Conservation (phyloP, 106 monocot genomes). For the Cymbidium sinense region DNA sequence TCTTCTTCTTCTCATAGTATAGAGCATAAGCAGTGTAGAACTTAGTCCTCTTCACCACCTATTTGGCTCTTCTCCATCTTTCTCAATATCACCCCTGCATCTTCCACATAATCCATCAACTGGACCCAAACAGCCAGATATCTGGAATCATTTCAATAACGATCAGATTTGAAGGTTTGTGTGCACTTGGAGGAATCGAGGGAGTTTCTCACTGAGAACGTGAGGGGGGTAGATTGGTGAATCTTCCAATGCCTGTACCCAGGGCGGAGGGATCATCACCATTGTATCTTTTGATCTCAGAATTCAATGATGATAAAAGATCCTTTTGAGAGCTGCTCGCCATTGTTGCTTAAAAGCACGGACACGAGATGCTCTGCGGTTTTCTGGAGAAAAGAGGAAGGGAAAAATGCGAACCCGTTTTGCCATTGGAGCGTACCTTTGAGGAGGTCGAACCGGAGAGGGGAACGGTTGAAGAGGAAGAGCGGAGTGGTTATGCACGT, state of each 20-base stretch:
- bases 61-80: constrained; percentile 85
- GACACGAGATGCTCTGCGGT: background rate
- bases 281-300: constrained; percentile 64
- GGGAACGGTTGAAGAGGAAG: too few relatives aligned
- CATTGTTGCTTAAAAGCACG: background rate
- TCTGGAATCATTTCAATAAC: constrained; percentile 67
- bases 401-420: too few relatives aligned
- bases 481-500: too few relatives aligned
- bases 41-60: constrained; percentile 51
- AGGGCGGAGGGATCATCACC: constrained; percentile 85
- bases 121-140: constrained; percentile 85
- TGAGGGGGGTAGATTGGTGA: constrained; percentile 35
- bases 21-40: constrained; percentile 81
- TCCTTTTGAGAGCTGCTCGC: constrained; percentile 28
- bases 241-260: constrained; percentile 77
- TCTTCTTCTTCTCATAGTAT: constrained; percentile 79
- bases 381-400: too few relatives aligned
- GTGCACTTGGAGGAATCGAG: constrained; percentile 95
- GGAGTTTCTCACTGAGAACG: constrained; percentile 66
- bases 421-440: too few relatives aligned
- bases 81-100: constrained; percentile 57
- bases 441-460: too few relatives aligned
- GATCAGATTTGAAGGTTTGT: constrained; percentile 68
- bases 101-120: constrained; percentile 95
- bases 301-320: constrained; percentile 62